Conservation (phyloP, 192 early-diverging fungal genomes). For the Diversispora epigaea region DNA sequence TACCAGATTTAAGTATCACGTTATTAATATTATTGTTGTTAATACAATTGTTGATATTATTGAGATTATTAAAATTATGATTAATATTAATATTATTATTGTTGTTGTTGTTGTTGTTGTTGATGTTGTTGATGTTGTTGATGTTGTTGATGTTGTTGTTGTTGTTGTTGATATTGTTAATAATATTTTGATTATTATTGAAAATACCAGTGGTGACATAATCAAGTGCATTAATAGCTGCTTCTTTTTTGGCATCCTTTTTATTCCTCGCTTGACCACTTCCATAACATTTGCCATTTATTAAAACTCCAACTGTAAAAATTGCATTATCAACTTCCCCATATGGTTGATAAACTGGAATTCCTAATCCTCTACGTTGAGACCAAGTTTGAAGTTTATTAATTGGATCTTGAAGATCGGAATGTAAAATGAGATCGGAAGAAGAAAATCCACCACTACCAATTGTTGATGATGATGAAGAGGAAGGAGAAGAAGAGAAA, state of each 20-base stretch:
- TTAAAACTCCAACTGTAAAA: slow-evolving; percentile 24
- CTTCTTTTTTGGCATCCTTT: slow-evolving; percentile 34
- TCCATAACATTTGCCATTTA: slow-evolving; percentile 12
- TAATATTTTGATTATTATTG: not conserved
- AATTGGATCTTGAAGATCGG: slow-evolving; percentile 33
- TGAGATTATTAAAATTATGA: too few relatives aligned
- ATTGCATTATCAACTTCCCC: slow-evolving; percentile 22
- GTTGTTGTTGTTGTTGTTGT: not conserved
- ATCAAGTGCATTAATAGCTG: slow-evolving; percentile 24
- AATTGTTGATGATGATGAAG: too few relatives aligned
- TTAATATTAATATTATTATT: too few relatives aligned
- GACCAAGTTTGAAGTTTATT: slow-evolving; percentile 36
- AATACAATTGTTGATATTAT: too few relatives aligned
- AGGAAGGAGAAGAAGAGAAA: too few relatives aligned
- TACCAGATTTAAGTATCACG: too few relatives aligned
- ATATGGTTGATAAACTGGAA: slow-evolving; percentile 16
- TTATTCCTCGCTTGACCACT: slow-evolving; percentile 23
- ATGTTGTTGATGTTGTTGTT: not conserved
- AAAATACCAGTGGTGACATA: not conserved
- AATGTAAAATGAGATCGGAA: not conserved
- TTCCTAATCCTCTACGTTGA: slow-evolving; percentile 31
- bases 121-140: not conserved
- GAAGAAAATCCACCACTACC: not conserved
- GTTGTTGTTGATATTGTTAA: not conserved
- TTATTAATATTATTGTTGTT: too few relatives aligned